phyloP scores from a whole-genome alignment of 495 filamentous ascomycete species.

The Trichoderma asperelloides region DNA sequence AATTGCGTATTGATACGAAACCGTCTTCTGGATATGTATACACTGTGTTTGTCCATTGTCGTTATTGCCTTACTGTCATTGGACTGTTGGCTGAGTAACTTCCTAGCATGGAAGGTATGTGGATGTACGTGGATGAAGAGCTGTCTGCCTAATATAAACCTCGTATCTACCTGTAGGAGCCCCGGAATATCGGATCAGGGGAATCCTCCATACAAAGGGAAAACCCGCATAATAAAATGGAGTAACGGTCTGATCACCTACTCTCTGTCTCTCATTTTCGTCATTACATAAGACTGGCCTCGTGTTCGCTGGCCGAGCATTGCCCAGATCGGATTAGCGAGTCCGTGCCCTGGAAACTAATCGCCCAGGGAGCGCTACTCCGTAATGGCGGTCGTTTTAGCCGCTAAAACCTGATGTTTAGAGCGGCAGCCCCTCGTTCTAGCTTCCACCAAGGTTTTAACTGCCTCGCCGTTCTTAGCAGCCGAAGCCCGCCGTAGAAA shows the following conservation, averaged over 20 bases:
- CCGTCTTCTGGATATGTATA: too few species aligned
- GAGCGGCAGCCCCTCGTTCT: neutral
- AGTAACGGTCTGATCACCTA: neutral
- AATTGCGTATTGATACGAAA: too few species aligned
- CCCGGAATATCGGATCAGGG: neutral
- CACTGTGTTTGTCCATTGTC: too few species aligned
- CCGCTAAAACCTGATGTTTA: neutral
- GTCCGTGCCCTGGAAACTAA: neutral
- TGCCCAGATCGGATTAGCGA: neutral
- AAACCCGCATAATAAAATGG: too few species aligned
- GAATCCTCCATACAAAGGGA: neutral
- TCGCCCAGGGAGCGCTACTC: too few species aligned
- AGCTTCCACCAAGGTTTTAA: neutral
- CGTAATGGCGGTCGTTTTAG: neutral
- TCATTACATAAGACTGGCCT: neutral
- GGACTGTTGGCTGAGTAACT: too few species aligned
- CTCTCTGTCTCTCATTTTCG: neutral
- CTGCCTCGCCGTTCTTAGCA: neutral
- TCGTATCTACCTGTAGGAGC: neutral
- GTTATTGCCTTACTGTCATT: too few species aligned
- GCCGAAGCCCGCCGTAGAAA: neutral
- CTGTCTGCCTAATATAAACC: neutral
- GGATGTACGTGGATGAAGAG: too few species aligned
- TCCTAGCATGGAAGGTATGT: too few species aligned
- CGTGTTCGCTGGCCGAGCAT: neutral